A percentile compares a stretch with the other conserved stretches of the same genome.
phyloP scores from a whole-genome alignment of 148 eudicot genomes.

The Pouteria glomerata region DNA sequence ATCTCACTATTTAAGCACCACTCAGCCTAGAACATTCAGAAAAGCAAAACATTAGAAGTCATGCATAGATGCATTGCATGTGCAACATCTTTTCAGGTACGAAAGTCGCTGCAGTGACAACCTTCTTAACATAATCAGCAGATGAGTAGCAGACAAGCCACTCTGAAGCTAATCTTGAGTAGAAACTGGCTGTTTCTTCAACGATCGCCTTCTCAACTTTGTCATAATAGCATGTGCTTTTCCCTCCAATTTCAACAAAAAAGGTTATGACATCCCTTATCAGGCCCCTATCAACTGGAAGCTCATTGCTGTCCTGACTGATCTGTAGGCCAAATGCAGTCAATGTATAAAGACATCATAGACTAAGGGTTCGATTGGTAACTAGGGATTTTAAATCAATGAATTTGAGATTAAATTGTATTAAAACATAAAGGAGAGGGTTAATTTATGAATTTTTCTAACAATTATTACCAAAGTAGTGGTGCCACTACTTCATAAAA shows the following conservation, averaged over 20 bases:
- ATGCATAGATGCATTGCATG: neutral
- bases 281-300: conserved; percentile 11
- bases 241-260: conserved; percentile 22
- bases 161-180: conserved; percentile 11
- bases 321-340: conserved; percentile 11
- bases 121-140: conserved; percentile 17
- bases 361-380: too few species aligned
- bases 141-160: conserved; percentile 15
- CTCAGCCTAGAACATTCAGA: conserved; percentile 14
- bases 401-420: too few species aligned
- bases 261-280: conserved; percentile 14
- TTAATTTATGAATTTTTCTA: too few species aligned
- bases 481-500: too few species aligned
- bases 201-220: conserved; percentile 18
- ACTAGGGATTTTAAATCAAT: too few species aligned
- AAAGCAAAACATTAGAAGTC: neutral
- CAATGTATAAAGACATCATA: neutral
- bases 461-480: too few species aligned
- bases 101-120: neutral
- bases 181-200: conserved; percentile 13
- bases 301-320: conserved; percentile 13
- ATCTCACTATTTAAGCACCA: conserved; percentile 14
- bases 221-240: conserved; percentile 11
- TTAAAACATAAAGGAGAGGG: too few species aligned
- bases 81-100: neutral